Base-by-base conservation (phyloP, 345 rosid genomes). In the Erodium maritimum region DNA sequence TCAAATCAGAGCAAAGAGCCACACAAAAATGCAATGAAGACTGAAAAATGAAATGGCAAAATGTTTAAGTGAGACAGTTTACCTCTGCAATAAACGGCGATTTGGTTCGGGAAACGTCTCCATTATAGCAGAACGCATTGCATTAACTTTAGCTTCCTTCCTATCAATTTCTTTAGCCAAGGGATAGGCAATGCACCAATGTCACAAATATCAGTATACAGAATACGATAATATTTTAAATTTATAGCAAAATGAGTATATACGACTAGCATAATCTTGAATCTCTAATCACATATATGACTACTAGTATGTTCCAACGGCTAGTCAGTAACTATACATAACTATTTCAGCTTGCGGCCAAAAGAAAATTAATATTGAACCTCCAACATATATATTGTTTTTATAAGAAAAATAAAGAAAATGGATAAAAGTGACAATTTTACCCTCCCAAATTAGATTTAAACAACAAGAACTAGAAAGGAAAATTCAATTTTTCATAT, bases 61-160 rank as follows among this genome's bases (percentile, higher is more conserved):
- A 48, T 29, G 17, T 19, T 50, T 17, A 34, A 42, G 50, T 8
- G 22, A 56, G 59, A 65, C 16, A 65, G 23, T 19, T 60, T 74
- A 81, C 99, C 97, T 85, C 70, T 90, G 96, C 63, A 94, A 77
- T 65, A 94, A 69, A 60, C 88, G 96, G 63, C 96, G 78, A 64
- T 94, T 94, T 61, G 99, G 99, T 72, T 94, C 99, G 18, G 99
- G 99, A 80, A 94, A 94, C 16, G 95, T 87, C 71, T 94, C 99
- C 34, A 76, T 72, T 68, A 94, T 80, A 4, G 95, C 95, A 68
- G 91, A 82, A 65, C 84, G 86, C 80, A 94, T 78, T 63, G 95
- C 91, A 77, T 65, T 75, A 61, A 82, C 71, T 51, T 95, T 90
- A 62, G 91, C 75, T 75, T 94, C 95, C 82, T 82, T 90, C 25